phyloP scores from a whole-genome alignment of 768 basidiomycete genomes.

The Amanita muscaria region DNA sequence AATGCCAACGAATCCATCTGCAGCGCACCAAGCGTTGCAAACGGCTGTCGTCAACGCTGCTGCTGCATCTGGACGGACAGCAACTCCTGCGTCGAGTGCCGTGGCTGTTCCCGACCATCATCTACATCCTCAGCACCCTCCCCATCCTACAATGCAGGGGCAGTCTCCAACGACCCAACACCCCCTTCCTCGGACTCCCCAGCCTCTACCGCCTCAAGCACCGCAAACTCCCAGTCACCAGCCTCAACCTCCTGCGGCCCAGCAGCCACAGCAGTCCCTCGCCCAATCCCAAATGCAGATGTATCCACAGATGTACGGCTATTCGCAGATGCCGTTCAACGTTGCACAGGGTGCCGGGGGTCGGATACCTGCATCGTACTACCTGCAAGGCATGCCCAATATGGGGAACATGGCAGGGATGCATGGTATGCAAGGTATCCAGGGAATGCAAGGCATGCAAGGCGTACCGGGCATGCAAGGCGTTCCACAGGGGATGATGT shows the following conservation, averaged over 20 bases:
- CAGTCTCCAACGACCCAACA: neutral
- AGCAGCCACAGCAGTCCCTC: slow-evolving; percentile 12
- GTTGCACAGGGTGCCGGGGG: slow-evolving; percentile 1
- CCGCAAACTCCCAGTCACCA: neutral
- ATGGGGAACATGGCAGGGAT: slow-evolving; percentile 1
- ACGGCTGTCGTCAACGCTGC: slow-evolving; percentile 1
- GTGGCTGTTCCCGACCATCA: neutral
- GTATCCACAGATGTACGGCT: slow-evolving; percentile 11
- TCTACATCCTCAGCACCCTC: neutral
- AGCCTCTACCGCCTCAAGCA: neutral
- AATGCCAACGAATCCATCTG: slow-evolving; percentile 1
- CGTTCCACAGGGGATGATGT: slow-evolving; percentile 4
- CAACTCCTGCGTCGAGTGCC: neutral
- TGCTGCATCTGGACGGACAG: neutral
- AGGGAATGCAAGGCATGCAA: slow-evolving; percentile 1
- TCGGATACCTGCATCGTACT: slow-evolving; percentile 1
- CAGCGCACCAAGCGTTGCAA: slow-evolving; percentile 5
- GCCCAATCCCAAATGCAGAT: slow-evolving; percentile 12
- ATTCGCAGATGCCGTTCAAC: slow-evolving; percentile 6
- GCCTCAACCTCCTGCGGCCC: slow-evolving; percentile 1
- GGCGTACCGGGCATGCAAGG: slow-evolving; percentile 8
- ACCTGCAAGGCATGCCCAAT: neutral
- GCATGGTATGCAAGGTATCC: neutral
- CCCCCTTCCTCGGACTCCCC: neutral
- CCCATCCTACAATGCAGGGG: neutral